A percentile compares a stretch with the other conserved stretches of the same genome.
Conservation (phyloP, 306 rosid genomes). For the Lotus japonicus region DNA sequence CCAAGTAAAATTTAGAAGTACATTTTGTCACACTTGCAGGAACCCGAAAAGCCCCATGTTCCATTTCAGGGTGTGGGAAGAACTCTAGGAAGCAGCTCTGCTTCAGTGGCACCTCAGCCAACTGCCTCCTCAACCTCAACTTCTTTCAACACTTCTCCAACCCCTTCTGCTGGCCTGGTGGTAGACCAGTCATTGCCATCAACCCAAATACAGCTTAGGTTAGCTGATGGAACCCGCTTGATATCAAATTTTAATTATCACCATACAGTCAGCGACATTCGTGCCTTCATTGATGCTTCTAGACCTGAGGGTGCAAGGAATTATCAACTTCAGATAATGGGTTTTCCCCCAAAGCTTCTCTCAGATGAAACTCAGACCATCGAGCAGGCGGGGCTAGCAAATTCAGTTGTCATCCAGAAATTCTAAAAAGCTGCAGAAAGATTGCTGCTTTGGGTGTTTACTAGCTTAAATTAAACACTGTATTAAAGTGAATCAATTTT, state of each 20-base stretch:
- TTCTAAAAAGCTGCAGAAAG: slow-evolving; percentile 31
- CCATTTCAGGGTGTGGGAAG: slow-evolving; percentile 81
- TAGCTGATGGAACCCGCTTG: slow-evolving; percentile 78
- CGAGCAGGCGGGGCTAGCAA: slow-evolving; percentile 68
- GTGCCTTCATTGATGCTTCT: slow-evolving; percentile 45
- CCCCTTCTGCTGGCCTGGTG: slow-evolving; percentile 32
- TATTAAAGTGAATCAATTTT: slow-evolving; percentile 16
- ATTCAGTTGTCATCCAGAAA: slow-evolving; percentile 78
- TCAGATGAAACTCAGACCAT: slow-evolving; percentile 52
- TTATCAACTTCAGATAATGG: slow-evolving; percentile 69
- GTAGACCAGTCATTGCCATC: slow-evolving; percentile 61
- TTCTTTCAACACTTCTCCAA: slow-evolving; percentile 28
- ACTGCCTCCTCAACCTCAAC: slow-evolving; percentile 22
- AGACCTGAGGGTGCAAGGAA: slow-evolving; percentile 52
- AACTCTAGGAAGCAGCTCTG: slow-evolving; percentile 67
- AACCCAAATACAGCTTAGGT: slow-evolving; percentile 63
- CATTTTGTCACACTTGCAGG: slow-evolving; percentile 35
- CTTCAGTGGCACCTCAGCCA: slow-evolving; percentile 37
- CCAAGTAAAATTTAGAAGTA: not conserved
- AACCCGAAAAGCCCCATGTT: slow-evolving; percentile 41
- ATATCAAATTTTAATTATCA: slow-evolving; percentile 49
- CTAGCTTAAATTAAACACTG: not conserved
- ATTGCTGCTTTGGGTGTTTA: slow-evolving; percentile 2
- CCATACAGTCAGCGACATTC: slow-evolving; percentile 54
- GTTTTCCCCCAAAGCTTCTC: slow-evolving; percentile 72